Conservation (phyloP, 345 rosid genomes). For the Reutealis trisperma region DNA sequence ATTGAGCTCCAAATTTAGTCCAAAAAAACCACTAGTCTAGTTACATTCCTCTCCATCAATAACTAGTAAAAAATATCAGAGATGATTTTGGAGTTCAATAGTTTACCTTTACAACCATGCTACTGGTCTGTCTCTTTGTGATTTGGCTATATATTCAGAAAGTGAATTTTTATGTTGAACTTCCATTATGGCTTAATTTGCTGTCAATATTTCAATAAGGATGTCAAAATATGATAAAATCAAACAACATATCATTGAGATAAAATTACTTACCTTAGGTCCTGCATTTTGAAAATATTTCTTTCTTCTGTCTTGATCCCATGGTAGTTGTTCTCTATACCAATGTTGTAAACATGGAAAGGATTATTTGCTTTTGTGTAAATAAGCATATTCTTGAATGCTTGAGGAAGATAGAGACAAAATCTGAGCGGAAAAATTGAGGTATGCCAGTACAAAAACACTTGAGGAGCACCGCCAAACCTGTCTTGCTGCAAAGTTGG, state of each 20-base stretch:
- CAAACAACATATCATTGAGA: background rate
- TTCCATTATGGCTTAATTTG: conserved; percentile 39
- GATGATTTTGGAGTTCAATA: background rate
- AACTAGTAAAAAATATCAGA: background rate
- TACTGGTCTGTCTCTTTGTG: conserved; percentile 51
- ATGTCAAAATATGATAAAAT: background rate
- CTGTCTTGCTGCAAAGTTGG: background rate
- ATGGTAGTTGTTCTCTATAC: conserved; percentile 13
- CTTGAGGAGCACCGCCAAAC: background rate
- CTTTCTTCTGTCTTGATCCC: conserved; percentile 35
- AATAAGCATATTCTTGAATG: background rate
- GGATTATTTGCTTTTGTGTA: background rate
- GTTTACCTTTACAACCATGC: conserved; percentile 67
- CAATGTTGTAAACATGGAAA: conserved; percentile 5
- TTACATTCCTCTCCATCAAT: background rate
- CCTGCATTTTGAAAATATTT: conserved; percentile 29
- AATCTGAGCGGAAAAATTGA: background rate
- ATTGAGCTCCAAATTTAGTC: background rate
- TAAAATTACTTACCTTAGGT: conserved; percentile 36
- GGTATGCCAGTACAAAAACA: background rate
- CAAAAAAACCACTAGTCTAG: background rate
- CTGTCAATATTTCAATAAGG: background rate
- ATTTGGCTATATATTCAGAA: conserved; percentile 44
- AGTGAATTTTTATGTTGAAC: conserved; percentile 41
- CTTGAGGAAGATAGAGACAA: background rate